These are phyloP conservation scores for Candida maltosa DNA, from an alignment of 805 yeast species.

Conservation along the genomic window DNA sequence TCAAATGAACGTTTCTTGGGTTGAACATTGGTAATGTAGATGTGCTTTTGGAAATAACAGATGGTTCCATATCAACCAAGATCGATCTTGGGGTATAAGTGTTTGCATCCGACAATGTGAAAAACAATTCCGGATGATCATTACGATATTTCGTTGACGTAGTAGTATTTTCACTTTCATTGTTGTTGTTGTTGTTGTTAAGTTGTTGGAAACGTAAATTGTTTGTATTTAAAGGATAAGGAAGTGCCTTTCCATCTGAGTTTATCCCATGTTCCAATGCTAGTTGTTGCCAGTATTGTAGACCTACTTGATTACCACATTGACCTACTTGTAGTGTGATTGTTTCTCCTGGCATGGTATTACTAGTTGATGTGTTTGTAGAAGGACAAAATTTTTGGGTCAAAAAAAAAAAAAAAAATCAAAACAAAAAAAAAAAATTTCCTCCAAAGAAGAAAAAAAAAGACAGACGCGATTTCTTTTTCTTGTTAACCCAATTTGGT, in stretches of 20 bases:
- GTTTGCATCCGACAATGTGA: constrained; percentile 68
- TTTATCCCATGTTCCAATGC: constrained; percentile 82
- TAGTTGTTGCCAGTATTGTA: constrained; percentile 87
- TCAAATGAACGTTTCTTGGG: constrained; percentile 75
- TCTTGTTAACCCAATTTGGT: no score
- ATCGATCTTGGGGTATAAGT: constrained; percentile 87
- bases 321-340: constrained; percentile 80
- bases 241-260: constrained; percentile 55
- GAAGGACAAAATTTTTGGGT: no score
- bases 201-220: constrained; percentile 12
- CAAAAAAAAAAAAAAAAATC: no score
- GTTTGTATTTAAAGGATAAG: constrained; percentile 28
- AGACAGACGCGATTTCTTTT: no score
- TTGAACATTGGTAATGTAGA: constrained; percentile 64
- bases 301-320: constrained; percentile 95
- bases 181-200: constrained; percentile 4
- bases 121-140: constrained; percentile 83
- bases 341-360: constrained; percentile 46
- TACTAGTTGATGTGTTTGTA: constrained; percentile 4
- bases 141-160: constrained; percentile 19
- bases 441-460: no score
- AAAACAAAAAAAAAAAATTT: no score
- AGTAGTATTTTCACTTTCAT: background rate
- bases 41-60: constrained; percentile 68
- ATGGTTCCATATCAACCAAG: constrained; percentile 85